Conservation (phyloP, 208 protist species). For the Blastocrithidia nonstop region DNA sequence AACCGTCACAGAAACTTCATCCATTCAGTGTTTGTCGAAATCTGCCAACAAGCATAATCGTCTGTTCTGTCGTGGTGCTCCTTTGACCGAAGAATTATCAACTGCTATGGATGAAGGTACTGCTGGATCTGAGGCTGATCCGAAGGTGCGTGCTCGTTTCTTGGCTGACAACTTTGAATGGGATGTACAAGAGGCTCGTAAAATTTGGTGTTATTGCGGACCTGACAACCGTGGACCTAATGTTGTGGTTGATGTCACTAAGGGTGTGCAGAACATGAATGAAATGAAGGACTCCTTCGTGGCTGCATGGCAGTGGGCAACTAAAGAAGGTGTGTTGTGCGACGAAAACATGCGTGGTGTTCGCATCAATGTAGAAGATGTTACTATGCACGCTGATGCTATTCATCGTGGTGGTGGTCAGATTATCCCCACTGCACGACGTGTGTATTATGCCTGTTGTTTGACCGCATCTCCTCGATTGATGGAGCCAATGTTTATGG, state of each 20-base stretch:
- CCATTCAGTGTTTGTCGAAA: slow-evolving; percentile 86
- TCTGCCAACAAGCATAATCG: slow-evolving; percentile 99
- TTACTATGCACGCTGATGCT: slow-evolving; percentile 97
- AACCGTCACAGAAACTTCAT: slow-evolving; percentile 89
- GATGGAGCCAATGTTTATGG: slow-evolving; percentile 96
- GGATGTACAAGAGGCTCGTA: slow-evolving; percentile 88
- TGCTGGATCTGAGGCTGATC: slow-evolving; percentile 79
- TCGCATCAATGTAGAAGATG: slow-evolving; percentile 94
- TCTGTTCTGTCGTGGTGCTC: slow-evolving; percentile 89
- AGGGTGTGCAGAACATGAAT: slow-evolving; percentile 95
- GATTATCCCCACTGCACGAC: slow-evolving; percentile 94
- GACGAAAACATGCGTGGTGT: slow-evolving; percentile 95
- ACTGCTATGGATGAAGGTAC: slow-evolving; percentile 90
- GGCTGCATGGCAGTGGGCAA: slow-evolving; percentile 92
- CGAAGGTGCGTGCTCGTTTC: slow-evolving; percentile 80
- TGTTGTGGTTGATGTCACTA: slow-evolving; percentile 94
- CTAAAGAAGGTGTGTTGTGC: slow-evolving; percentile 86
- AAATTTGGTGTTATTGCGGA: slow-evolving; percentile 98
- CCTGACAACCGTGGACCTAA: slow-evolving; percentile 94
- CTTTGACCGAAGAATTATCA: slow-evolving; percentile 86
- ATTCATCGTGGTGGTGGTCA: slow-evolving; percentile 98
- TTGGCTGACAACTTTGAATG: slow-evolving; percentile 87
- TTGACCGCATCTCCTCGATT: slow-evolving; percentile 88
- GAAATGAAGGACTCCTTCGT: slow-evolving; percentile 97
- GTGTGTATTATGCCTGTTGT: slow-evolving; percentile 89